Evolutionary conservation across 73 alveolate species (phyloP), one percentile per base, ranked within the genome.

Genomic region (Paramecium biaurelia): DNA sequence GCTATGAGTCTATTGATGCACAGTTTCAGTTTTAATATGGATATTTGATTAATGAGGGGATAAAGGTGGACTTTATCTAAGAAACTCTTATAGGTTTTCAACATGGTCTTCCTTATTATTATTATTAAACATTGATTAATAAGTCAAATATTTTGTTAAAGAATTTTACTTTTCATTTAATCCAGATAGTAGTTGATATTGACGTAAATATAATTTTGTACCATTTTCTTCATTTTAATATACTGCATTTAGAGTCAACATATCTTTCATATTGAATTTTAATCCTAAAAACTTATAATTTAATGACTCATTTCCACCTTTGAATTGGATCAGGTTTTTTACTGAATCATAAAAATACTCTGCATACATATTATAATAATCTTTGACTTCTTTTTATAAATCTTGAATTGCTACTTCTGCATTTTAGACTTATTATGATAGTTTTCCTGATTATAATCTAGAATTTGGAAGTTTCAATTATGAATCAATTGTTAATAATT

Each of bases 271-370:
- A 34, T 35, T 72, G 18, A 72, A 72, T 72, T 38, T 72, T 8
- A 72, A 72, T 35, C 86, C 86, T 4, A 72, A 5, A 18, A 72
- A 72, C 10, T 72, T 38, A 37, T 72, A 72, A 34, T 72, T 38
- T 37, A 72, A 34, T 35, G 86, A 32, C 18, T 32, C 86, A 35
- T 30, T 10, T 15, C 59, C 59, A 12, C 86, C 86, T 72, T 72
- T 72, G n/a, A 8, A 35, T 32, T 35, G 38, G 5, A 72, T 35
- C 11, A 72, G 10, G 26, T 72, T 72, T 37, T 72, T 38, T 35
- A 72, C 86, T 15, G 86, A 72, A 72, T 72, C 86, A 35, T 72
- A 72, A 37, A 35, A 72, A 72, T 35, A 34, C 30, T 72, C 86
- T 12, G 56, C 86, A 63, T 63, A 63, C 84, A 63, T 63, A 63